Conservation (phyloP, 495 filamentous ascomycete species). For the Mycothermus thermophilus region DNA sequence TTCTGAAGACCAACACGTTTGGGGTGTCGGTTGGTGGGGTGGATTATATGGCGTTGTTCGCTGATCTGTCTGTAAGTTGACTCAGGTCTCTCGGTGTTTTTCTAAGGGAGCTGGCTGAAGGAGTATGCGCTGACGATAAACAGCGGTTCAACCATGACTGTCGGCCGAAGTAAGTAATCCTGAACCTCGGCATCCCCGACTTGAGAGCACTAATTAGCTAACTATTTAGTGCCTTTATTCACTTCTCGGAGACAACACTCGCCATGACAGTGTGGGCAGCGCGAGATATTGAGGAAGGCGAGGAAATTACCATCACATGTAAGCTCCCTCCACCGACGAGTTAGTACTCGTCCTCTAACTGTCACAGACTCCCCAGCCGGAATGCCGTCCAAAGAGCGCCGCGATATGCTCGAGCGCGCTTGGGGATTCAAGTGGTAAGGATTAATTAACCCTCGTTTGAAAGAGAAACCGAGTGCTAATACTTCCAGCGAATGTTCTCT, state of each 20-base stretch:
- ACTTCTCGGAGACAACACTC: constrained; percentile 19
- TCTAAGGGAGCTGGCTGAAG: too few species aligned
- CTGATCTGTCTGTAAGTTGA: constrained; percentile 21
- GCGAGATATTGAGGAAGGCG: constrained; percentile 23
- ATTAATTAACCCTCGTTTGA: neutral
- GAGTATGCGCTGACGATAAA: neutral
- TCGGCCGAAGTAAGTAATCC: constrained; percentile 21
- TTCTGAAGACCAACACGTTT: constrained; percentile 46
- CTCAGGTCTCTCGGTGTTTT: too few species aligned
- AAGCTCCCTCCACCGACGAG: constrained; percentile 1
- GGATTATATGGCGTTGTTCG: constrained; percentile 18
- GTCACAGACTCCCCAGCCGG: constrained; percentile 17
- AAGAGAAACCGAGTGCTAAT: too few species aligned
- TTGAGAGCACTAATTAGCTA: constrained; percentile 1
- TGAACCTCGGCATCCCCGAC: too few species aligned
- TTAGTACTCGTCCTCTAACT: neutral
- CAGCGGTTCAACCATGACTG: constrained; percentile 28
- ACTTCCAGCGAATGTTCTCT: constrained; percentile 19
- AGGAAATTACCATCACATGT: constrained; percentile 29
- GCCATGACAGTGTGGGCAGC: constrained; percentile 21
- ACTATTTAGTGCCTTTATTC: constrained; percentile 19
- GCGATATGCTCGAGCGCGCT: constrained; percentile 12
- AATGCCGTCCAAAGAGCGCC: constrained; percentile 15
- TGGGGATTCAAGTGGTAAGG: constrained; percentile 22
- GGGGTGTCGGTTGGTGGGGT: constrained; percentile 14